Percentiles rank a stretch among this genome's conserved stretches.
phyloP scores from a whole-genome alignment of 169 alveolate genomes.

The Plasmodium falciparum region DNA sequence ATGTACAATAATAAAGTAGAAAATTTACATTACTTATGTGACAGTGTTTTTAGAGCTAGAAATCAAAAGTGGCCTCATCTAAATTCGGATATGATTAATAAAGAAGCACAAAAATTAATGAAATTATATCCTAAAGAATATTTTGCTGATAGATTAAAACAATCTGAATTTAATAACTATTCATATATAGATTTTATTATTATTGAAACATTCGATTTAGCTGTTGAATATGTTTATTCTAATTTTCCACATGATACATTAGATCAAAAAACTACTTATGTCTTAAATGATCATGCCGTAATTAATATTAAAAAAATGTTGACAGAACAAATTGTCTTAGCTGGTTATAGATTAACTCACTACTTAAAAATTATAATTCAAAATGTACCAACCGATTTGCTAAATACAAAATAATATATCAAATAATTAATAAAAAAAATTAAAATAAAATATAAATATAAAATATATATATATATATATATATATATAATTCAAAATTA shows the following conservation, averaged over 20 bases:
- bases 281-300: neutral
- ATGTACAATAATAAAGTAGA: conserved; percentile 29
- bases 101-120: conserved; percentile 33
- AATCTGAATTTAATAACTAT: conserved; percentile 4
- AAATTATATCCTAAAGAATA: conserved; percentile 47
- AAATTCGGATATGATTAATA: conserved; percentile 1
- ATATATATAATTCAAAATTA: too few relatives aligned
- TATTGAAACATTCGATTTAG: conserved; percentile 24
- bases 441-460: neutral
- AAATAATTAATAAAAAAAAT: neutral
- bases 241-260: conserved; percentile 44
- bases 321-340: conserved; percentile 61
- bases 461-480: neutral
- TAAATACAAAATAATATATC: neutral
- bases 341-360: conserved; percentile 54
- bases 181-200: conserved; percentile 39
- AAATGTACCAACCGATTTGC: conserved; percentile 44
- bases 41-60: conserved; percentile 40
- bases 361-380: conserved; percentile 55
- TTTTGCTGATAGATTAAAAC: conserved; percentile 49
- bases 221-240: conserved; percentile 20
- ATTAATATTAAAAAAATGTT: conserved; percentile 24
- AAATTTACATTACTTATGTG: conserved; percentile 67
- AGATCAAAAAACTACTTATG: conserved; percentile 17
- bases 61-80: conserved; percentile 38